These are phyloP conservation scores for Naganishia vaughanmartiniae DNA, from an alignment of 768 basidiomycete genomes.

Conservation along the genomic window DNA sequence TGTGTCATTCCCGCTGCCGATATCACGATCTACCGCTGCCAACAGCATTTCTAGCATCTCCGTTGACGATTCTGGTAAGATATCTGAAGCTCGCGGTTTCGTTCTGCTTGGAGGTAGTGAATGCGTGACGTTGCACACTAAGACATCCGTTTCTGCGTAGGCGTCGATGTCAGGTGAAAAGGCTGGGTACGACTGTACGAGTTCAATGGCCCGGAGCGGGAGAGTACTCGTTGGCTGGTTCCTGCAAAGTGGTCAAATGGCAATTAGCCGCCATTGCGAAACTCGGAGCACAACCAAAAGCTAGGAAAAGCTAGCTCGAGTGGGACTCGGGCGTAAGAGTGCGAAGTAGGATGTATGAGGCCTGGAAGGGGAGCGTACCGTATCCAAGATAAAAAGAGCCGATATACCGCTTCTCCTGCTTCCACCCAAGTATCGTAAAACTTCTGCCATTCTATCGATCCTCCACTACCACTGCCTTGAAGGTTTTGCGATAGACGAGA, in stretches of 20 bases:
- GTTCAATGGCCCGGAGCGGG: not conserved
- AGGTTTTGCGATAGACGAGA: too few species aligned
- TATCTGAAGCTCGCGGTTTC: not conserved
- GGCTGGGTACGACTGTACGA: not conserved
- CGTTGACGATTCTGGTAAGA: not conserved
- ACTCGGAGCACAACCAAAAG: too few species aligned
- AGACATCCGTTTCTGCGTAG: not conserved
- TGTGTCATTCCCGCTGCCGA: not conserved
- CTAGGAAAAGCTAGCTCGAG: too few species aligned
- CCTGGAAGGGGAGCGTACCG: not conserved
- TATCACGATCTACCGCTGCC: not conserved
- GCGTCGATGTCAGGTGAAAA: not conserved
- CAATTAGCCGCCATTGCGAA: not conserved
- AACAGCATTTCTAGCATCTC: not conserved
- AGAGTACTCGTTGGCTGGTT: not conserved
- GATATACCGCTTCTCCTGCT: slow-evolving; percentile 11
- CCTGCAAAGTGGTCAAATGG: not conserved
- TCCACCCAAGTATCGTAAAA: not conserved
- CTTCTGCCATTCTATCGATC: not conserved
- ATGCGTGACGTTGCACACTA: not conserved
- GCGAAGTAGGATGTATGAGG: too few species aligned
- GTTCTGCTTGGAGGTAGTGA: not conserved
- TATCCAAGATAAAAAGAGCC: slow-evolving; percentile 6
- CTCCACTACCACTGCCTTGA: not conserved
- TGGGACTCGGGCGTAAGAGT: too few species aligned